Conservation (phyloP, 768 basidiomycete species). For the Hygrophorus pudorinus region DNA sequence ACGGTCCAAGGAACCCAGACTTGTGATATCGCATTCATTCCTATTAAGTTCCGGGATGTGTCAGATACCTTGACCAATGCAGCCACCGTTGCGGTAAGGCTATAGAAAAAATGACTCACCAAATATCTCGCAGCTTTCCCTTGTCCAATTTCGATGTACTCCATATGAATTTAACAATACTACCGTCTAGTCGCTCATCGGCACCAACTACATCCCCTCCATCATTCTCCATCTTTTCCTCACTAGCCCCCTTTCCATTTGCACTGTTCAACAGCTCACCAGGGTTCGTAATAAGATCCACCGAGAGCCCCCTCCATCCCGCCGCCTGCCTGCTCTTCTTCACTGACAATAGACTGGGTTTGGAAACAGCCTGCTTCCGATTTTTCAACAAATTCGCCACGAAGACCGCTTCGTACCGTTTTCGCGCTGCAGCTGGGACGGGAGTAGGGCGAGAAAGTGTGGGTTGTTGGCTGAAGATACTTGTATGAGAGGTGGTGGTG, state of each 20-base stretch:
- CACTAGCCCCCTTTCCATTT: constrained; percentile 5
- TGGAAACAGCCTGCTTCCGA: constrained; percentile 28
- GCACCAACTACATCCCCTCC: constrained; percentile 25
- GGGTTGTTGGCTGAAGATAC: constrained; percentile 14
- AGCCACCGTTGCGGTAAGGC: too few species aligned
- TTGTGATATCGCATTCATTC: constrained; percentile 57
- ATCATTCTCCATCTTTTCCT: constrained; percentile 16
- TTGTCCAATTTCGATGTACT: constrained; percentile 44
- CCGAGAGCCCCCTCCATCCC: constrained; percentile 67
- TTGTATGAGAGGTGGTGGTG: constrained; percentile 25
- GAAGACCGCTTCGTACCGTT: constrained; percentile 63
- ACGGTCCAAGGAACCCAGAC: constrained; percentile 48
- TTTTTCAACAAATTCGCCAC: constrained; percentile 44
- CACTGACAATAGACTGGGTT: constrained; percentile 24
- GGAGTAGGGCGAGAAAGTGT: constrained; percentile 44
- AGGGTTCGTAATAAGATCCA: constrained; percentile 48
- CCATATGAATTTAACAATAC: constrained; percentile 55
- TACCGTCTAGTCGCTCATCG: constrained; percentile 45
- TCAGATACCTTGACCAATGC: constrained; percentile 1
- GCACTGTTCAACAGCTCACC: constrained; percentile 19
- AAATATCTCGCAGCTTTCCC: constrained; percentile 48
- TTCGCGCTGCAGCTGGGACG: constrained; percentile 51
- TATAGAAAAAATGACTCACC: constrained; percentile 32
- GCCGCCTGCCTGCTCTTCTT: constrained; percentile 46
- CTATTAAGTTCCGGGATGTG: constrained; percentile 24